Evolutionary conservation across 2,329 filamentous ascomycete species (phyloP), one percentile per base, ranked within the genome.

Genomic region (Alternaria sp.): DNA sequence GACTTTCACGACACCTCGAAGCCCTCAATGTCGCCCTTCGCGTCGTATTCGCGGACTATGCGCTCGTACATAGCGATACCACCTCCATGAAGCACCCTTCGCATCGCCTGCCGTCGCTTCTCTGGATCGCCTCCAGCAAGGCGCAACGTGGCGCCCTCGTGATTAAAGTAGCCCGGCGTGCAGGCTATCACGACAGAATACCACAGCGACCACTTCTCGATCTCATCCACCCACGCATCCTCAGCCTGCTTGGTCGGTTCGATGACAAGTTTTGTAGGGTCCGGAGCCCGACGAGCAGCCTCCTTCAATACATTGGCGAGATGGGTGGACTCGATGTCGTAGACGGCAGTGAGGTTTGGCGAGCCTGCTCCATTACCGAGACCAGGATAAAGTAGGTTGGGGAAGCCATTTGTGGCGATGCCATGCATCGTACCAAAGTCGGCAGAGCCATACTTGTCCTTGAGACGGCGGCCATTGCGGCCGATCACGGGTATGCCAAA

Each of bases 381-480:
- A 55, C 43, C 36, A 0, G 43, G 42, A 38, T 36, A 64, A 32
- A 69, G 60, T 7, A 69, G 49, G 16, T 69, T 69, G 11, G 68
- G 68, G 51, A 71, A 69, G 36, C 51, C 59, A 34, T 61, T 53
- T 16, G 61, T 61, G 14, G 53, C 41, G 30, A 61, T 38, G 1
- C 66, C 61, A 70, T 88, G 86, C 1, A 88, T 75, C 0, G 82
- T 69, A 0, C 75, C 66, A 41, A 51, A 53, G 0, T 81, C 65
- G 0, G 81, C 82, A 1, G 75, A 65, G n/a, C 70, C 69, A 64
- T 81, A 85, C 66, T 82, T 82, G 2, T 82, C 73, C 11, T 80
- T 75, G 30, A 87, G 65, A 11, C 80, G 71, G 7, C 72, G 59
- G 1, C 82, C 82, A 22, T 77, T 71, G 8, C 81, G 78, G 28